Conservation (phyloP, 2,329 filamentous ascomycete genomes). For the Mycosphaerelloides madeirae region DNA sequence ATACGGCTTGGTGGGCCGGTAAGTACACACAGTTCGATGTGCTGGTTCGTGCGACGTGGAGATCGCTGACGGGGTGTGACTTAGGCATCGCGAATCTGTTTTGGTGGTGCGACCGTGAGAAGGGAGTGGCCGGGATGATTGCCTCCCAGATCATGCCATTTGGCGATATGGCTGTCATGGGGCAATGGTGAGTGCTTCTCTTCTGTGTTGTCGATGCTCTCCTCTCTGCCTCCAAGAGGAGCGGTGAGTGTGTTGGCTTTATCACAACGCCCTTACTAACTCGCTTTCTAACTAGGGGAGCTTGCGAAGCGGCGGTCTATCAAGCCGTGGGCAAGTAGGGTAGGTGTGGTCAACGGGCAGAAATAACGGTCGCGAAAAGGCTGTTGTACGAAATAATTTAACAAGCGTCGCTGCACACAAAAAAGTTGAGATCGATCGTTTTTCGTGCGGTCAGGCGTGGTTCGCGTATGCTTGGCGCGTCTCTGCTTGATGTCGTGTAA, state of each 20-base stretch:
- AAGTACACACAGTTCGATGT: too few relatives aligned
- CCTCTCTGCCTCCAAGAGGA: too few relatives aligned
- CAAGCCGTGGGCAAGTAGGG: slow-evolving; percentile 3
- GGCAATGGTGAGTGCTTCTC: slow-evolving; percentile 23
- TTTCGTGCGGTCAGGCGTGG: too few relatives aligned
- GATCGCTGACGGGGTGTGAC: slow-evolving; percentile 19
- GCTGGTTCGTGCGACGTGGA: too few relatives aligned
- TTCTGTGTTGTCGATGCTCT: too few relatives aligned
- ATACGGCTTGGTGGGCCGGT: slow-evolving; percentile 34
- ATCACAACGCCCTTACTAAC: neutral
- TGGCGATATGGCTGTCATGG: slow-evolving; percentile 31
- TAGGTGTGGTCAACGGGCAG: too few relatives aligned
- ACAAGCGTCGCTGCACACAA: too few relatives aligned
- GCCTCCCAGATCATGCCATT: slow-evolving; percentile 36
- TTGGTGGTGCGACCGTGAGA: slow-evolving; percentile 37
- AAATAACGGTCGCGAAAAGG: too few relatives aligned
- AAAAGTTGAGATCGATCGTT: too few relatives aligned
- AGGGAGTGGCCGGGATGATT: slow-evolving; percentile 37
- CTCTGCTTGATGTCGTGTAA: neutral
- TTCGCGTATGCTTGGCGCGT: too few relatives aligned
- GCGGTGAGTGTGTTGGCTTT: too few relatives aligned
- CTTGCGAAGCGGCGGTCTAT: slow-evolving; percentile 31
- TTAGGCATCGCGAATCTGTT: slow-evolving; percentile 33
- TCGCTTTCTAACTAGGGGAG: slow-evolving; percentile 4
- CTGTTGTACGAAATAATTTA: too few relatives aligned